Base-by-base conservation (phyloP, 2,329 filamentous ascomycete species). In the Akanthomyces dipterigenus region DNA sequence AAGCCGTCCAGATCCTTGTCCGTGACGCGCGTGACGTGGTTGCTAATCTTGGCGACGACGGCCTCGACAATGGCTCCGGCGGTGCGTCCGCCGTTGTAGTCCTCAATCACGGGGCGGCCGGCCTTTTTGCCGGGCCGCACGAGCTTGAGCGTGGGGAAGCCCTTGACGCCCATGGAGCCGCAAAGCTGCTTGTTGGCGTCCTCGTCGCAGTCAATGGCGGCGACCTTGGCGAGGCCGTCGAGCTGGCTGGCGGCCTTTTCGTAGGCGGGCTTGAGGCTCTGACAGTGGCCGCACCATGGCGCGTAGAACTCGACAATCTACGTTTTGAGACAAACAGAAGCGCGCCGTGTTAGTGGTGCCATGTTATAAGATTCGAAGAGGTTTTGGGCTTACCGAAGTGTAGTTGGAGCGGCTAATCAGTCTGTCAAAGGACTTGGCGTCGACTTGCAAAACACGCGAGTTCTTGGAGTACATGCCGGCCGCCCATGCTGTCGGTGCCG, bases 221-320 rank as follows among this genome's bases (percentile, higher is more conserved):
- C 95, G 46, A 99, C 93, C 70, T 96, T 96, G 69, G 92, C 95
- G 16, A 98, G 82, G 16, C 95, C 95, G n/a, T 89, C 85, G 62
- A 99, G 88, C 69, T 87, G 91, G 70, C 88, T 89, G 68, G 95
- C 95, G 2, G 88, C 93, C 76, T 96, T 96, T 75, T 98, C 93
- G 77, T 95, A 99, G 49, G 91, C 90, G 3, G 93, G 93, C 77
- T 97, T 93, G 70, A 99, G 88, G 77, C 89, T 97, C 77, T 96
- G 84, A 79, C 95, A 99, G 77, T 98, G 95, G 46, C 93, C 95
- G 70, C 95, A 98, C 93, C 93, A 98, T 26, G 93, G 93, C 9
- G 93, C 93, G 71, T 96, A 98, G 82, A 98, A 98, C 77, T 93
- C 91, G 72, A 86, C 77, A 50, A 86, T 82, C 82, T 87, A 66